Percentiles rank a stretch among this genome's conserved stretches.
phyloP scores from a whole-genome alignment of 2,329 filamentous ascomycete species.

The Orbilia javanica region DNA sequence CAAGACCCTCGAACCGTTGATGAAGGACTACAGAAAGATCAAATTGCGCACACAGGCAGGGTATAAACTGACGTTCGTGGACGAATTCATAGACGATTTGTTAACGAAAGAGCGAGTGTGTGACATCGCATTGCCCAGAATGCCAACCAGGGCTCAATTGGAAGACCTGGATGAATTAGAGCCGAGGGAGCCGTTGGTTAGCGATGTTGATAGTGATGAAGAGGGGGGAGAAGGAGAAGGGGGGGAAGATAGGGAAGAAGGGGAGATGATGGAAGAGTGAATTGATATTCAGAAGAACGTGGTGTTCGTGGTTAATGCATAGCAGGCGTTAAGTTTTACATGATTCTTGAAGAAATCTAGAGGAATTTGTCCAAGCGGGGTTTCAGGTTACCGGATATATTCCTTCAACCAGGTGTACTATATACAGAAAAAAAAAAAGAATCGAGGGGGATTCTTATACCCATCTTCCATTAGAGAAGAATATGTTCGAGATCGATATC shows the following conservation, averaged over 20 bases:
- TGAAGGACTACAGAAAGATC: slow-evolving; percentile 86
- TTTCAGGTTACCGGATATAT: slow-evolving; percentile 28
- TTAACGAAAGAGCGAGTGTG: slow-evolving; percentile 90
- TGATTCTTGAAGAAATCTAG: background rate
- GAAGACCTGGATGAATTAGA: slow-evolving; percentile 92
- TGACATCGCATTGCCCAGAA: slow-evolving; percentile 90
- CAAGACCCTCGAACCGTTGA: slow-evolving; percentile 80
- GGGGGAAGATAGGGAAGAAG: slow-evolving; percentile 62
- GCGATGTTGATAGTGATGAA: slow-evolving; percentile 78
- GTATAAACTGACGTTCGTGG: slow-evolving; percentile 82
- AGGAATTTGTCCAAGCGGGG: background rate
- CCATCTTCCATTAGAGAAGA: background rate
- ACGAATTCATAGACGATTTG: slow-evolving; percentile 93
- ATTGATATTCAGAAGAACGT: background rate
- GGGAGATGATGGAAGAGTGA: slow-evolving; percentile 61
- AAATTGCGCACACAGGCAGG: slow-evolving; percentile 80
- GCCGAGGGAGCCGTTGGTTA: slow-evolving; percentile 80
- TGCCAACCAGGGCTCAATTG: slow-evolving; percentile 82
- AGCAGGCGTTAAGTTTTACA: slow-evolving; percentile 27
- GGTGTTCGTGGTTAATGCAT: slow-evolving; percentile 14
- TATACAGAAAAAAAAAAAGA: slow-evolving; percentile 31
- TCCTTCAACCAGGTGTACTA: slow-evolving; percentile 34
- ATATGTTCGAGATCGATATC: slow-evolving; percentile 15
- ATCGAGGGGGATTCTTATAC: slow-evolving; percentile 4
- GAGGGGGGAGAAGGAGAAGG: slow-evolving; percentile 73